Percentiles rank a stretch among this genome's conserved stretches.
These are phyloP conservation scores for Ophiostoma tasmaniense DNA, from an alignment of 2,329 filamentous ascomycete species.

Conservation along the genomic window DNA sequence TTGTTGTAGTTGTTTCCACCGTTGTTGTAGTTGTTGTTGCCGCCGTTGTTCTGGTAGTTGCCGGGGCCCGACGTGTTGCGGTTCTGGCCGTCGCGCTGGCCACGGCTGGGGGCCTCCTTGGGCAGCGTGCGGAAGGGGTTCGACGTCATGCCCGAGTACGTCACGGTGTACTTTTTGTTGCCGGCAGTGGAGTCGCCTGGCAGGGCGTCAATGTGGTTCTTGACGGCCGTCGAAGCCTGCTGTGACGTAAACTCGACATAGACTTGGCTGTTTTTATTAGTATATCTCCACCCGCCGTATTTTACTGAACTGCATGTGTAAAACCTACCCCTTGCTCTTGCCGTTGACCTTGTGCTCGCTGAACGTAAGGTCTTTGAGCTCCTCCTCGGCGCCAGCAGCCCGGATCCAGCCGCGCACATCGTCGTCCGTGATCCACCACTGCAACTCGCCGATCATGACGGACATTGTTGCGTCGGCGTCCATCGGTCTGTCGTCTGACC, in stretches of 20 bases:
- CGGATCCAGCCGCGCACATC: constrained; percentile 82
- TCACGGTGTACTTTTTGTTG: constrained; percentile 63
- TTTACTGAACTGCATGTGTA: not conserved
- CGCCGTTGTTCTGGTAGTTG: constrained; percentile 39
- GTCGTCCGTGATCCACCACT: constrained; percentile 97
- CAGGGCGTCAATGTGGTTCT: constrained; percentile 65
- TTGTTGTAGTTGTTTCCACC: constrained; percentile 33
- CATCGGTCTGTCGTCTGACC: constrained; percentile 49
- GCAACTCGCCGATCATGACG: constrained; percentile 78
- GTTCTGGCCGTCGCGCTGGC: constrained; percentile 55
- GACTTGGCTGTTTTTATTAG: constrained; percentile 46
- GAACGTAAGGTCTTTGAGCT: constrained; percentile 88
- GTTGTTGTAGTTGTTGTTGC: constrained; percentile 37
- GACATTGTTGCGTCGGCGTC: constrained; percentile 58
- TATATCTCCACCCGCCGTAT: not conserved
- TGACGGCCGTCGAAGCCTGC: constrained; percentile 77
- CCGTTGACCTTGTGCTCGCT: constrained; percentile 98
- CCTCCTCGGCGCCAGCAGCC: constrained; percentile 70
- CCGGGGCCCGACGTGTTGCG: constrained; percentile 38
- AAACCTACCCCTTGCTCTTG: constrained; percentile 86
- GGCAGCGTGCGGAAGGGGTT: constrained; percentile 90
- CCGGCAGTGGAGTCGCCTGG: constrained; percentile 40
- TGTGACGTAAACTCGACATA: constrained; percentile 79
- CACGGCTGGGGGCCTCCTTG: constrained; percentile 71
- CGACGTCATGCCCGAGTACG: constrained; percentile 64